Conservation (phyloP, 2,329 filamentous ascomycete genomes). For the Daldinia eschscholtzii region DNA sequence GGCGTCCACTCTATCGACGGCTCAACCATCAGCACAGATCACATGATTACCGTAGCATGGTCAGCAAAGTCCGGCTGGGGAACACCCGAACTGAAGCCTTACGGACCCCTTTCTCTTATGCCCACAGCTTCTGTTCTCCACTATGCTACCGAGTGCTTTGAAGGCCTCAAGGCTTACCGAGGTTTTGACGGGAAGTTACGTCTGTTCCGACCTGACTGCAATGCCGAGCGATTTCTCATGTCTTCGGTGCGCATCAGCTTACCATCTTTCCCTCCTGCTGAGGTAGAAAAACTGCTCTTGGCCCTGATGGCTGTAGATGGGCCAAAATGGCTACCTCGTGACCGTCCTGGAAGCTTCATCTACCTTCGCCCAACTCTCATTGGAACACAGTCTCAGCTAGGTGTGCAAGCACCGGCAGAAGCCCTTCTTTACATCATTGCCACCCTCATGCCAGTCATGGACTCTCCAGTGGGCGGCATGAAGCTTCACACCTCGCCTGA, state of each 20-base stretch:
- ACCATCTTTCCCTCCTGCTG: constrained; percentile 71
- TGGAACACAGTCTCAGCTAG: constrained; percentile 82
- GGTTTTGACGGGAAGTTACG: constrained; percentile 74
- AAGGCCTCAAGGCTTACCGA: constrained; percentile 79
- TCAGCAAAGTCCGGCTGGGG: constrained; percentile 71
- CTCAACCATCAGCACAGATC: constrained; percentile 77
- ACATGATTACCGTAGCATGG: constrained; percentile 83
- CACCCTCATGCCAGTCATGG: constrained; percentile 70
- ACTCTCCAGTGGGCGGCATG: constrained; percentile 68
- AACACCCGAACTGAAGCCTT: constrained; percentile 73
- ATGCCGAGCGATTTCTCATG: constrained; percentile 67
- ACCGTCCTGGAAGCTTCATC: constrained; percentile 76
- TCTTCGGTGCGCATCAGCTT: constrained; percentile 70
- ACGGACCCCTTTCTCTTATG: constrained; percentile 74
- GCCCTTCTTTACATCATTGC: constrained; percentile 90
- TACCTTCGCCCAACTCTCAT: constrained; percentile 92
- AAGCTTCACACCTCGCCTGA: constrained; percentile 82
- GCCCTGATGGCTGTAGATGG: constrained; percentile 79
- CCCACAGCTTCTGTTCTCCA: constrained; percentile 78
- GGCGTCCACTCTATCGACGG: constrained; percentile 54
- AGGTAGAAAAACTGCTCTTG: constrained; percentile 74
- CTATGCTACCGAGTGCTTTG: constrained; percentile 83
- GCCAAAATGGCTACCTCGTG: constrained; percentile 81
- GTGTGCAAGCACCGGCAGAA: constrained; percentile 82
- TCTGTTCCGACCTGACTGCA: constrained; percentile 74